phyloP scores from a whole-genome alignment of 2,329 filamentous ascomycete species.

The Neofusicoccum sp. region DNA sequence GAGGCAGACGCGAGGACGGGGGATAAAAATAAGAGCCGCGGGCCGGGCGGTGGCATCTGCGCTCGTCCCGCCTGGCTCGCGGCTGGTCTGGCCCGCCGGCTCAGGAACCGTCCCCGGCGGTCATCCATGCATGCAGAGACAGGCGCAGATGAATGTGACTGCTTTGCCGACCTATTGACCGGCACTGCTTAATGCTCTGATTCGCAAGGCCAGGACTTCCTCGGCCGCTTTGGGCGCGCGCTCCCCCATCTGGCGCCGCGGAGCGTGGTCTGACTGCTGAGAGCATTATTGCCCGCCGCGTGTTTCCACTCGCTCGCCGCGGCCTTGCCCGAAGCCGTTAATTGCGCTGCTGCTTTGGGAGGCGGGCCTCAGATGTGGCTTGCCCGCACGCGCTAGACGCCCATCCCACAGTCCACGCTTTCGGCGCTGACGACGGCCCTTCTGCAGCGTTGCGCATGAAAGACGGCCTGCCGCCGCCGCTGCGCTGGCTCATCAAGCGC shows the following conservation, averaged over 20 bases:
- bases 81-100: conserved; percentile 9
- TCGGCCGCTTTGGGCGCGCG: not conserved
- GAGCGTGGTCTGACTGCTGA: not conserved
- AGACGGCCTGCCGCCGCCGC: conserved; percentile 2
- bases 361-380: not conserved
- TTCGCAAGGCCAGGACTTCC: not conserved
- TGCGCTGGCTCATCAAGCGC: not conserved
- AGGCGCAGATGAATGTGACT: not conserved
- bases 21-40: too few relatives aligned
- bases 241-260: not conserved
- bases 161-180: not conserved
- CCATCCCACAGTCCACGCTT: conserved; percentile 1
- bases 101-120: not conserved
- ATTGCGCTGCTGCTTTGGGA: conserved; percentile 13
- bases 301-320: conserved; percentile 16
- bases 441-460: conserved; percentile 11
- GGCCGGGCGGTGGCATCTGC: too few relatives aligned
- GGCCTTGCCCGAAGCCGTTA: conserved; percentile 14
- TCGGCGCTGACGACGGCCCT: not conserved
- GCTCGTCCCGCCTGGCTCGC: not conserved
- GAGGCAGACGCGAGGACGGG: too few relatives aligned
- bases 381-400: conserved; percentile 2
- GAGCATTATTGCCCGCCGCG: conserved; percentile 5
- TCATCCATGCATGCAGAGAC: not conserved
- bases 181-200: not conserved